Evolutionary conservation across 2,329 filamentous ascomycete genomes (phyloP), one percentile per base, ranked within the genome.

Genomic region (Mycogone perniciosa): DNA sequence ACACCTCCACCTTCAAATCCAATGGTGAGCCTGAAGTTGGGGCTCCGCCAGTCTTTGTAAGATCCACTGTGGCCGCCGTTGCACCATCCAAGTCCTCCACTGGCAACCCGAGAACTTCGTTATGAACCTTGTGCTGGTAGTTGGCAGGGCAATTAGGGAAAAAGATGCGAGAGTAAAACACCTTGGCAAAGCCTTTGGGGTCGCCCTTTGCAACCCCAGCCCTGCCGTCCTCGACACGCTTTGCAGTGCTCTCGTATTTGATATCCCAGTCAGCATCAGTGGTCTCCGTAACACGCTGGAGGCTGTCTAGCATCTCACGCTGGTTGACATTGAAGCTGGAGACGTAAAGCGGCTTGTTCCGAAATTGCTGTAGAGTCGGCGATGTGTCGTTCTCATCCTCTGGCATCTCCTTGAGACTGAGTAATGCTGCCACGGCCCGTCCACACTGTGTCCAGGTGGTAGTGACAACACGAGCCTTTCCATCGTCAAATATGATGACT

Each of bases 211-310:
- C 62, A 5, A 84, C 53, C 10, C 60, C 63, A 44, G 68, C 69
- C 46, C 69, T 52, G 0, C 72, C 79, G 0, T 74, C 69, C 31
- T 66, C 62, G 41, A 72, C 78, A 31, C 80, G 71, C 61, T 79
- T 62, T 45, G 67, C 60, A 0, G 69, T 66, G 0, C 64, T 54
- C 63, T 81, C 73, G 7, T 73, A 65, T 0, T 58, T 70, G 46
- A 86, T 71, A 4, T 62, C 73, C 84, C 83, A 87, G 59, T 86
- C 81, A 0, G 63, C 64, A 37, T 82, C 76, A 1, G 67, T 75
- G 1, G 76, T 79, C 0, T 73, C 74, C 0, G 79, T 79, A 10
- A 82, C 81, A 0, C 80, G 76, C 57, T 82, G 73, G 13, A 82
- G 67, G 26, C 73, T 75, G 37, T 76, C 76, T 53, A 86, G 74